A percentile compares a stretch with the other conserved stretches of the same genome.
Evolutionary conservation across 1,139 yeast species (phyloP).

Genomic region (Candida sp.): DNA sequence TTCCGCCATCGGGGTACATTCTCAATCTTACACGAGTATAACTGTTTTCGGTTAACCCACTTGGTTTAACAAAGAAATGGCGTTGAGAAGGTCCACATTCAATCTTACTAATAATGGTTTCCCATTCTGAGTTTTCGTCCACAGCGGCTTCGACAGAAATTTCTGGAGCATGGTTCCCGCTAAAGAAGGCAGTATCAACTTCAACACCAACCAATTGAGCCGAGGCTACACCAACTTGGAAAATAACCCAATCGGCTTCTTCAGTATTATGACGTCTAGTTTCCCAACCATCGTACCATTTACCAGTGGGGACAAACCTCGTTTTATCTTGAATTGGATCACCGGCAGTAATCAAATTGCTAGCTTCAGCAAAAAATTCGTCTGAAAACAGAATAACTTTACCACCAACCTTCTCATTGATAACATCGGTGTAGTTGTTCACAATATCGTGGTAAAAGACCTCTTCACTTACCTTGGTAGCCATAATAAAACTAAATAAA

Average conservation of each 20-base stretch:
- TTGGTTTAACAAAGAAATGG: slow-evolving; percentile 71
- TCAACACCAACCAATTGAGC: slow-evolving; percentile 82
- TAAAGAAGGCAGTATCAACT: slow-evolving; percentile 88
- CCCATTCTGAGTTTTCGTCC: slow-evolving; percentile 49
- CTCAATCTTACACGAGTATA: slow-evolving; percentile 80
- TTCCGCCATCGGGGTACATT: slow-evolving; percentile 98
- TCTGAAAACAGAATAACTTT: slow-evolving; percentile 66
- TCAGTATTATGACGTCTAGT: slow-evolving; percentile 87
- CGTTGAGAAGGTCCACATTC: slow-evolving; percentile 89
- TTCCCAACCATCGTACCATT: slow-evolving; percentile 99
- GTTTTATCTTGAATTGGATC: slow-evolving; percentile 81
- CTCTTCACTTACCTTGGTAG: slow-evolving; percentile 26
- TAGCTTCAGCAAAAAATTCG: slow-evolving; percentile 97
- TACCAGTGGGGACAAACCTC: slow-evolving; percentile 78
- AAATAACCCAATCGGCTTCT: slow-evolving; percentile 82
- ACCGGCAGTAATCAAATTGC: slow-evolving; percentile 75
- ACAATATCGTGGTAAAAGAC: slow-evolving; percentile 46
- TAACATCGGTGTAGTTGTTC: slow-evolving; percentile 61
- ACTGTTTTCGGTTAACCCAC: slow-evolving; percentile 47
- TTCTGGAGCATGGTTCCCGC: slow-evolving; percentile 91
- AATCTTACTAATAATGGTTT: slow-evolving; percentile 56
- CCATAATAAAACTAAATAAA: slow-evolving; percentile 17
- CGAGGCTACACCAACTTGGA: slow-evolving; percentile 79
- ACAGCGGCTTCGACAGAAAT: slow-evolving; percentile 74
- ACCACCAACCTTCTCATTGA: slow-evolving; percentile 84